A percentile compares a stretch with the other conserved stretches of the same genome.
Evolutionary conservation across 345 rosid genomes (phyloP).

Genomic region (Eucalyptus erythrocorys): DNA sequence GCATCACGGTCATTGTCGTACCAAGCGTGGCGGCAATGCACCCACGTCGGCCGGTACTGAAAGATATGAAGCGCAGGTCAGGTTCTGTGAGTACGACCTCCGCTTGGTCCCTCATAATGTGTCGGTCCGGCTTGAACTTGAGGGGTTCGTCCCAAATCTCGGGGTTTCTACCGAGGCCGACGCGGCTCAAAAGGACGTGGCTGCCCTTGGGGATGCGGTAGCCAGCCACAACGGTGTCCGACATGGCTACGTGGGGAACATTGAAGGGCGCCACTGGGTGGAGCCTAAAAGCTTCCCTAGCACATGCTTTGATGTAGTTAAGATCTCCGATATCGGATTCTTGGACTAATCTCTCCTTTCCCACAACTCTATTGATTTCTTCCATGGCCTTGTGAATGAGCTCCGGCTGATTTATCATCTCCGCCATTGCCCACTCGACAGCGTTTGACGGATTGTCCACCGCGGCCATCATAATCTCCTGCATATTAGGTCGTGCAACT

Average conservation of each 20-base stretch:
- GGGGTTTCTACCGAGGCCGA: conserved; percentile 19
- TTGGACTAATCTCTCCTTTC: conserved; percentile 12
- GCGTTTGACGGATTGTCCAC: conserved; percentile 30
- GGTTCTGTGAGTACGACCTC: conserved; percentile 4
- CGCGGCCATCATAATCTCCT: conserved; percentile 29
- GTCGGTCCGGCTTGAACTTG: conserved; percentile 17
- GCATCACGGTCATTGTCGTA: background rate
- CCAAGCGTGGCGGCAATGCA: background rate
- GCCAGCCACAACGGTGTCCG: conserved; percentile 16
- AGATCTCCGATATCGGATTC: conserved; percentile 14
- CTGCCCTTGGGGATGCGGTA: conserved; percentile 21
- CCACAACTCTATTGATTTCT: conserved; percentile 14
- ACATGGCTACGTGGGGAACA: conserved; percentile 6
- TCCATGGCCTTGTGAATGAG: conserved; percentile 2
- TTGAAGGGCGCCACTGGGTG: conserved; percentile 10
- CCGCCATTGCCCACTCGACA: conserved; percentile 22
- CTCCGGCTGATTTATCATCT: conserved; percentile 15
- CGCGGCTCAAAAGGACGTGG: conserved; percentile 8
- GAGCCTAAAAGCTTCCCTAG: conserved; percentile 3
- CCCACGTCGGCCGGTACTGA: conserved; percentile 1
- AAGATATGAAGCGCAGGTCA: background rate
- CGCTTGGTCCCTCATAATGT: background rate
- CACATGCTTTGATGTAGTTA: conserved; percentile 14
- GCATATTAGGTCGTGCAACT: background rate
- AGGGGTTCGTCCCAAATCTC: conserved; percentile 16